Percentiles rank a stretch among this genome's conserved stretches.
Evolutionary conservation across 1,284 basidiomycete genomes (phyloP).

Genomic region (Tetrapyrgos nigripes): DNA sequence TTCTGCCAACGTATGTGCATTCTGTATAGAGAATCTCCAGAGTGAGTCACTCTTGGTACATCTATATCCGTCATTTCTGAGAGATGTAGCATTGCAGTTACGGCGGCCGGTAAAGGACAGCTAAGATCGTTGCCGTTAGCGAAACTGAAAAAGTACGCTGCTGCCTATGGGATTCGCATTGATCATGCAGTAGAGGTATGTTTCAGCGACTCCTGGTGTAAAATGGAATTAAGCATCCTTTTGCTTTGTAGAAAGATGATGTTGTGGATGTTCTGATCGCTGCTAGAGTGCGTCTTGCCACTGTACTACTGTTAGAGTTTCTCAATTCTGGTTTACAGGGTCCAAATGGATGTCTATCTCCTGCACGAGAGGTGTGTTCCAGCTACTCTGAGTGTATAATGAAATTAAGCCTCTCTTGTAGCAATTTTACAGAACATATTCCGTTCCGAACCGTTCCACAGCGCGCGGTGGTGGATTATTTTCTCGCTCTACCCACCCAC

Average conservation of each 20-base stretch:
- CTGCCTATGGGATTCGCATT: constrained; percentile 71
- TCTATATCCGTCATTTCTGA: constrained; percentile 4
- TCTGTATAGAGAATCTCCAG: constrained; percentile 71
- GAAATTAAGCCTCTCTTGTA: constrained; percentile 26
- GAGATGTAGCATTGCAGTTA: constrained; percentile 51
- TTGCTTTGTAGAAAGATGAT: constrained; percentile 81
- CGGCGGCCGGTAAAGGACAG: constrained; percentile 62
- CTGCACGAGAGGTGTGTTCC: constrained; percentile 55
- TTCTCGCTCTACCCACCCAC: constrained; percentile 42
- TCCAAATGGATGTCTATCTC: constrained; percentile 61
- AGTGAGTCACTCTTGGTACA: constrained; percentile 50
- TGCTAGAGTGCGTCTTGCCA: constrained; percentile 53
- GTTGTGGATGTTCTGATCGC: constrained; percentile 67
- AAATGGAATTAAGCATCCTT: too few relatives aligned
- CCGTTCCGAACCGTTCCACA: constrained; percentile 60
- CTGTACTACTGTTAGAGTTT: not conserved
- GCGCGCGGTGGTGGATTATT: constrained; percentile 59
- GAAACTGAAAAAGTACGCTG: constrained; percentile 71
- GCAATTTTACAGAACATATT: constrained; percentile 68
- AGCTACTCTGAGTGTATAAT: not conserved
- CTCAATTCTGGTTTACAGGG: constrained; percentile 35
- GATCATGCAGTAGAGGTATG: constrained; percentile 70
- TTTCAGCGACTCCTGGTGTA: too few relatives aligned
- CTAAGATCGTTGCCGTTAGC: constrained; percentile 60
- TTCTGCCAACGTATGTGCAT: constrained; percentile 67